Conservation (phyloP, 306 rosid genomes). For the Lablab purpureus region DNA sequence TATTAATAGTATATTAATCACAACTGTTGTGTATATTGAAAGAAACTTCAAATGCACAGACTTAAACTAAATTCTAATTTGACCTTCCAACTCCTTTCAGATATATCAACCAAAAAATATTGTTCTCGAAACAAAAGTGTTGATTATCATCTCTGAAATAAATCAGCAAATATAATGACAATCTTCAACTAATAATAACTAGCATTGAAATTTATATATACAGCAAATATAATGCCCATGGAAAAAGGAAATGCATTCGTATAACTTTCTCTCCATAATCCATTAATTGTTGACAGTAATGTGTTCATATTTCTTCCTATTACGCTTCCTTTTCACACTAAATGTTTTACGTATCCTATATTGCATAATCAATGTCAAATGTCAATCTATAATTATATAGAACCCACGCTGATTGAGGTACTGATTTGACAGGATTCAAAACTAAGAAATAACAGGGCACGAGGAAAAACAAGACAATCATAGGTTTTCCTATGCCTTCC, state of each 20-base stretch:
- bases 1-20: slow-evolving; percentile 7
- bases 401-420: too few species aligned
- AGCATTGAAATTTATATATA: not conserved
- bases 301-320: too few species aligned
- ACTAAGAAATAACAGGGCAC: too few species aligned
- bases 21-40: slow-evolving; percentile 20
- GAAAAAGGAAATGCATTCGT: not conserved
- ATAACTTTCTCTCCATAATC: too few species aligned
- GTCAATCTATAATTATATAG: too few species aligned
- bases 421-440: too few species aligned
- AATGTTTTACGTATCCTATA: too few species aligned
- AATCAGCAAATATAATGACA: not conserved
- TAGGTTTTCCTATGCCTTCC: too few species aligned
- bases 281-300: too few species aligned
- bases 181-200: not conserved
- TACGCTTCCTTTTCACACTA: too few species aligned
- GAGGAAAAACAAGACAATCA: too few species aligned
- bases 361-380: too few species aligned
- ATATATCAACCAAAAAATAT: not conserved
- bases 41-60: slow-evolving; percentile 23
- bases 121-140: not conserved
- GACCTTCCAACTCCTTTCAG: slow-evolving; percentile 13
- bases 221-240: not conserved
- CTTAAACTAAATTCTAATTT: not conserved
- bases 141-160: slow-evolving; percentile 9